A percentile compares a stretch with the other conserved stretches of the same genome.
Evolutionary conservation across 352 stramenopile species (phyloP).

Genomic region (Phytophthora fragariaefolia): DNA sequence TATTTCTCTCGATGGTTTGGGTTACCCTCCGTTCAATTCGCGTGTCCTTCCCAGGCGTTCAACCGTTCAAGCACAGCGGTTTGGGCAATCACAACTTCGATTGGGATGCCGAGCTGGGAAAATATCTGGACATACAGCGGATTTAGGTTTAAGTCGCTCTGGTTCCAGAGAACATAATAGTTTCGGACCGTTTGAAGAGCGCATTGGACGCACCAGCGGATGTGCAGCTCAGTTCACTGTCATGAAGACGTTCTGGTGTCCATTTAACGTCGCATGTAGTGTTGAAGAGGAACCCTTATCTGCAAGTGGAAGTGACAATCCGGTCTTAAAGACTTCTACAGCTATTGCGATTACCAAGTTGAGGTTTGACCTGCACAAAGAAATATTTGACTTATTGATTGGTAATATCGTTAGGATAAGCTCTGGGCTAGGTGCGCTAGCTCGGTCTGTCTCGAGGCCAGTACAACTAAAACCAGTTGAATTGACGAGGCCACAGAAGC

Average conservation of each 20-base stretch:
- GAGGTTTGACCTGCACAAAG: constrained; percentile 39
- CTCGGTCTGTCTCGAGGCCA: constrained; percentile 10
- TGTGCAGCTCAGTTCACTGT: constrained; percentile 16
- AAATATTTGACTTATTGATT: constrained; percentile 34
- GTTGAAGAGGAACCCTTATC: constrained; percentile 39
- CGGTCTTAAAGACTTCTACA: constrained; percentile 8
- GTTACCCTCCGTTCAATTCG: constrained; percentile 83
- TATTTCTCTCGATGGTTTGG: constrained; percentile 71
- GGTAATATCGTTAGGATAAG: constrained; percentile 16
- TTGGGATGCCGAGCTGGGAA: constrained; percentile 56
- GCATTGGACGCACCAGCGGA: constrained; percentile 31
- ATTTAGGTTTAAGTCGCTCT: constrained; percentile 27
- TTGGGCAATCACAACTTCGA: constrained; percentile 48
- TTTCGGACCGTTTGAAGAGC: constrained; percentile 44
- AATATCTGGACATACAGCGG: constrained; percentile 49
- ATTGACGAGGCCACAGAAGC: constrained; percentile 1
- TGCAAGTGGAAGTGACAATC: background rate
- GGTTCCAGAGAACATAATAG: background rate
- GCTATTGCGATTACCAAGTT: constrained; percentile 40
- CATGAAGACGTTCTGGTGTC: constrained; percentile 51
- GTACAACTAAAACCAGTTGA: constrained; percentile 15
- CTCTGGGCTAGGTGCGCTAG: constrained; percentile 19
- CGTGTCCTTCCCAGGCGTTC: constrained; percentile 60
- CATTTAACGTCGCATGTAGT: constrained; percentile 54
- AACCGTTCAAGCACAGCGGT: constrained; percentile 51